Evolutionary conservation across 352 stramenopile species (phyloP), one percentile per base, ranked within the genome.

Genomic region (Elongisporangium anandrum): DNA sequence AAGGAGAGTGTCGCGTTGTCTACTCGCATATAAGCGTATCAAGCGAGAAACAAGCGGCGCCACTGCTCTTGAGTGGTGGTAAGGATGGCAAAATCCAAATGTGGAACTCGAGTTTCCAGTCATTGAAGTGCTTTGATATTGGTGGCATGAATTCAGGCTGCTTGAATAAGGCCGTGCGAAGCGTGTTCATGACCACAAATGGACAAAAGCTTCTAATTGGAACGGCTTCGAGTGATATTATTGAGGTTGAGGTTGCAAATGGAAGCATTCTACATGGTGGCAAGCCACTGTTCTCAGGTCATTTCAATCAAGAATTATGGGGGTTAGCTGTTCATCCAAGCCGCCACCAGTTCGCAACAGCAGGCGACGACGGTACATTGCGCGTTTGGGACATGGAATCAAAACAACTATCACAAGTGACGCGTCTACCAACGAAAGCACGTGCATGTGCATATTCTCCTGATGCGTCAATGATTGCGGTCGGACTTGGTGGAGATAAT

Each of bases 201-300:
- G 66, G 69, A 24, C 66, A 70, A 59, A 88, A 67, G 54, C 60
- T 84, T 12, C 66, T 97, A n/a, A 54, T 97, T 6, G 90, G 89
- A 1, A 97, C 91, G 15, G 76, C 66, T 50, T 93, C 80, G 17
- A 96, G 90, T 57, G 87, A 97, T 39, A 94, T 98, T 17, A 81
- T 94, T 29, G 90, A 90, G 59, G 57, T 89, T 1, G 71, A 88
- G 21, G 69, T 77, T 6, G 41, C 66, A 13, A 79, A 59, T 10
- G 78, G 68, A 0, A 61, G 68, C 19, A 62, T 87, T 19, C 54
- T 81, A 0, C 62, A 79, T 39, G 64, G 56, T 23, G 72, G 66
- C 0, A 73, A 77, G 1, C 72, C 70, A 2, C 26, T 96, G 1
- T 66, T 88, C 5, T 81, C 75, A 0, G 88, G 81, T 0, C 90